Conservation (phyloP, 129 eudicot genomes). For the Centaurea solstitialis region DNA sequence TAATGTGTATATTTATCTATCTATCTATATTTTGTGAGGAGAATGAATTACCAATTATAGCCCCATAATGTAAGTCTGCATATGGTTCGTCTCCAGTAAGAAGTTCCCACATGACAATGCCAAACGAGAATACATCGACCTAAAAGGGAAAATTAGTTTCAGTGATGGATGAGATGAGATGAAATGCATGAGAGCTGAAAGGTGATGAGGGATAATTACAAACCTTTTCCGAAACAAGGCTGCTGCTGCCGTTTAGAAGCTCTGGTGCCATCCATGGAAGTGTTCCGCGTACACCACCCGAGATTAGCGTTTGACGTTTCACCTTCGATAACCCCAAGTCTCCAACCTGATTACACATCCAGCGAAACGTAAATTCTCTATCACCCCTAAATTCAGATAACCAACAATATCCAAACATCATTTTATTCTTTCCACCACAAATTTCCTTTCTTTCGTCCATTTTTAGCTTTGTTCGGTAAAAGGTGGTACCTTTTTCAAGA, state of each 20-base stretch:
- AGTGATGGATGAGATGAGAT: not conserved
- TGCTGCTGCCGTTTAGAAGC: slow-evolving; percentile 93
- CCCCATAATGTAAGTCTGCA: slow-evolving; percentile 86
- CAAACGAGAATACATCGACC: slow-evolving; percentile 98
- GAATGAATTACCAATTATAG: slow-evolving; percentile 71
- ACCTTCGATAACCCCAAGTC: slow-evolving; percentile 96
- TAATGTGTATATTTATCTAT: not conserved
- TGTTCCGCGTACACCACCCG: slow-evolving; percentile 97
- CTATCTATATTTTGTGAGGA: not conserved
- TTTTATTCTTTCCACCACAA: not conserved
- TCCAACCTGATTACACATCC: slow-evolving; percentile 62
- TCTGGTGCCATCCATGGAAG: slow-evolving; percentile 99
- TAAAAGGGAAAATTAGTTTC: not conserved
- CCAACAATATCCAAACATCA: not conserved
- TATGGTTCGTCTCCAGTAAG: slow-evolving; percentile 96
- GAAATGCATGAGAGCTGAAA: not conserved
- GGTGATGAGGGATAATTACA: too few species aligned
- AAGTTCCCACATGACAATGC: slow-evolving; percentile 92
- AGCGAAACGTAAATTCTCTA: not conserved
- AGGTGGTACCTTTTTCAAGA: too few species aligned
- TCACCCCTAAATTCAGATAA: not conserved
- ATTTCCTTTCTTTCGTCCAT: not conserved
- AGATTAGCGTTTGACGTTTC: slow-evolving; percentile 85
- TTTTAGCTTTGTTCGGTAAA: too few species aligned
- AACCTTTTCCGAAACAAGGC: slow-evolving; percentile 95